These are phyloP conservation scores for Syzygium oleosum DNA, from an alignment of 345 rosid genomes.

Conservation along the genomic window DNA sequence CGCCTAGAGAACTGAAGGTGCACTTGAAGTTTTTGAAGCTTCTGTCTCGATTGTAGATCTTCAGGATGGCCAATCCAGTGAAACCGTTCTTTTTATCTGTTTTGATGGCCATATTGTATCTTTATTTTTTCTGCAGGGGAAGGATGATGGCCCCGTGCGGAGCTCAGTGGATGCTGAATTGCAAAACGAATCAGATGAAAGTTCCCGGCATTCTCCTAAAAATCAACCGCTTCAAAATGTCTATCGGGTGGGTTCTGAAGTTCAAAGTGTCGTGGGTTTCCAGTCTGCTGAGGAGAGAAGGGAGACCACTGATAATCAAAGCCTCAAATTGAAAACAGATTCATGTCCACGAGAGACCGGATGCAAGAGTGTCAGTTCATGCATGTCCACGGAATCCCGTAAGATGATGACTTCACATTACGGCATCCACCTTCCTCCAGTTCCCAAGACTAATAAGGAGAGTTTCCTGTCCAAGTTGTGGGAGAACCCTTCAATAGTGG, in stretches of 20 bases:
- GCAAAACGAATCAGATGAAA: slow-evolving; percentile 36
- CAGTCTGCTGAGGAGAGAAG: slow-evolving; percentile 20
- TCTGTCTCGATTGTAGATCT: not conserved
- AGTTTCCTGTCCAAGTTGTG: slow-evolving; percentile 15
- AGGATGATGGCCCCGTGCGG: slow-evolving; percentile 33
- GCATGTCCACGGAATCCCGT: slow-evolving; percentile 12
- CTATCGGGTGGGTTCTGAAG: slow-evolving; percentile 8
- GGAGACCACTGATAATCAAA: slow-evolving; percentile 10
- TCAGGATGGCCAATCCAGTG: not conserved
- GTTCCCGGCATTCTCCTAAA: slow-evolving; percentile 31
- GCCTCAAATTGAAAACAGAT: slow-evolving; percentile 4
- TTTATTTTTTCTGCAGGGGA: slow-evolving; percentile 41
- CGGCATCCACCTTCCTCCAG: slow-evolving; percentile 4
- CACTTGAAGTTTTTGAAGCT: not conserved
- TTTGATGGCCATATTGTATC: not conserved
- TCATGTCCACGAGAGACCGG: slow-evolving; percentile 3
- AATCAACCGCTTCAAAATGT: slow-evolving; percentile 3
- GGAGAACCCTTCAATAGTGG: slow-evolving; percentile 27
- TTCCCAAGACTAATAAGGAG: slow-evolving; percentile 11
- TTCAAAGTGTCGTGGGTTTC: slow-evolving; percentile 24
- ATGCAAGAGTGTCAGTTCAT: slow-evolving; percentile 11
- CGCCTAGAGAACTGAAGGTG: not conserved
- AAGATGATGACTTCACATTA: slow-evolving; percentile 8
- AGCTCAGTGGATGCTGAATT: slow-evolving; percentile 20
- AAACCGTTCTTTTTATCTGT: not conserved